Percentiles rank a stretch among this genome's conserved stretches.
phyloP scores from a whole-genome alignment of 2,329 filamentous ascomycete genomes.

The Sarocladiaceae sp. region DNA sequence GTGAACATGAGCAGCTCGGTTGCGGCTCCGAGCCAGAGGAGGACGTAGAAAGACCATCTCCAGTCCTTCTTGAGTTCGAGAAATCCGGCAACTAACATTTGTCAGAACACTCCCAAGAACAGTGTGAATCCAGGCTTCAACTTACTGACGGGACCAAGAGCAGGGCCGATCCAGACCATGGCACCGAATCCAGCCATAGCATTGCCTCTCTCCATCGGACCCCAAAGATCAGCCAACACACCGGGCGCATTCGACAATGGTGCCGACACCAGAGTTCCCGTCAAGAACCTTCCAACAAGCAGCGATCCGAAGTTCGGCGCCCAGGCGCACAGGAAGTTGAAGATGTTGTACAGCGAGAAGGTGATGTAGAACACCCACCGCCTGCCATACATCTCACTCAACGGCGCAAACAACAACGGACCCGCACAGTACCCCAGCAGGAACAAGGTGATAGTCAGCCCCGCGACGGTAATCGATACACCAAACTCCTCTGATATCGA shows the following conservation, averaged over 20 bases:
- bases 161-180: slow-evolving; percentile 48
- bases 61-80: slow-evolving; percentile 48
- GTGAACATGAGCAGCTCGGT: slow-evolving; percentile 43
- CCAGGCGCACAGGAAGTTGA: slow-evolving; percentile 49
- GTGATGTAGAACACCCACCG: slow-evolving; percentile 46
- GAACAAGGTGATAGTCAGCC: slow-evolving; percentile 47
- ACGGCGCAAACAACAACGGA: slow-evolving; percentile 50
- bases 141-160: slow-evolving; percentile 40
- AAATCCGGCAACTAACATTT: slow-evolving; percentile 40
- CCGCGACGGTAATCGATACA: slow-evolving; percentile 40
- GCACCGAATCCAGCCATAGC: slow-evolving; percentile 47
- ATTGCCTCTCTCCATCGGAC: slow-evolving; percentile 42
- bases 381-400: slow-evolving; percentile 52
- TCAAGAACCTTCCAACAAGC: slow-evolving; percentile 48
- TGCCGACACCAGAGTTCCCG: slow-evolving; percentile 48
- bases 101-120: neutral
- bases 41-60: slow-evolving; percentile 46
- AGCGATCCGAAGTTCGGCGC: slow-evolving; percentile 46
- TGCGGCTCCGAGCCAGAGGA: slow-evolving; percentile 35
- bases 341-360: slow-evolving; percentile 41
- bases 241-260: slow-evolving; percentile 43
- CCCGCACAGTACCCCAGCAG: slow-evolving; percentile 52
- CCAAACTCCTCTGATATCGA: slow-evolving; percentile 29
- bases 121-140: slow-evolving; percentile 11
- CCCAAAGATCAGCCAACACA: slow-evolving; percentile 48